Base-by-base conservation (phyloP, 2,329 filamentous ascomycete species). In the Trichothecium sympodiale region DNA sequence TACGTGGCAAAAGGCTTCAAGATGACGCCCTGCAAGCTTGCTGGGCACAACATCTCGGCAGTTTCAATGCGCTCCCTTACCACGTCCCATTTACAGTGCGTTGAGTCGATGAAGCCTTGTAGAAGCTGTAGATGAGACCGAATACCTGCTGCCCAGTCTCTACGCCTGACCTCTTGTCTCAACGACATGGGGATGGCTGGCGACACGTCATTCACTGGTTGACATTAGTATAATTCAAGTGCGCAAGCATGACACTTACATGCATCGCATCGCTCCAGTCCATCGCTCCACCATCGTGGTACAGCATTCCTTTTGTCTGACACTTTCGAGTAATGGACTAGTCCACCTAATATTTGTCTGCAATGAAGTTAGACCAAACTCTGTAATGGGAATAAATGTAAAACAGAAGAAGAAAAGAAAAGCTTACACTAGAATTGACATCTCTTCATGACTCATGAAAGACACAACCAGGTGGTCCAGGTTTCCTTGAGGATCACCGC, bases 71-170 rank as follows among this genome's bases (percentile, higher is more conserved):
- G 70, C 39, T 73, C 61, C 46, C 65, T 69, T 4, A 83, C 81
- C 30, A 67, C 65, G 9, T 67, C 58, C 77, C 81, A 88, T 41
- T 85, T 75, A 29, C 78, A 82, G 34, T 78, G 73, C 29, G 76
- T 79, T 31, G 80, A 83, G 2, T 76, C 69, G 37, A 82, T 67
- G 34, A 91, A 71, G 4, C 79, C 77, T 17, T 80, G 72, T 14
- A 88, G 68, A n/a, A 86, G 67, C 34, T 80, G 71, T 26, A 86
- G 65, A 43, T 85, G 81, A 51, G 75, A 78, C 40, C 76, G 72
- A 7, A 85, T 64, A 35, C 77, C 68, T 38, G 63, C 67, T 34
- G 79, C 72, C 79, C 80, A 86, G 41, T 72, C 65, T 8, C 71
- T 65, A 32, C 77, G 65, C 41, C 65, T 58, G 18, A 77, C 67